Base-by-base conservation (phyloP, 177 flowering plant species). In the Telopea speciosissima region DNA sequence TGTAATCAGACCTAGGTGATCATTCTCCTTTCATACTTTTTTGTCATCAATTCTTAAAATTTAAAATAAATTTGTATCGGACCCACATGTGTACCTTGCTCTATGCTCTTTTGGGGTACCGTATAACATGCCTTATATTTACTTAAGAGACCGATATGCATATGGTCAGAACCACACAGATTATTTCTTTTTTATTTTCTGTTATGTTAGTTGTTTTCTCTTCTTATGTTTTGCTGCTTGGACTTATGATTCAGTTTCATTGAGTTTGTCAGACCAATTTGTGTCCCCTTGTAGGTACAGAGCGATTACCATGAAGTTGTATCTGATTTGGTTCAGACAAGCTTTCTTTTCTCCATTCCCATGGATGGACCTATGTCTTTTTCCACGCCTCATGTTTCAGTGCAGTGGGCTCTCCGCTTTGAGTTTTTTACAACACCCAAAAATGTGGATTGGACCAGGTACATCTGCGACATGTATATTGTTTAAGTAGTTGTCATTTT, bases 351-450 rank as follows among this genome's bases (percentile, higher is more conserved):
- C 70, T 91, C 97, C 59, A 84, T 95, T 78, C 99, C 97, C 24
- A 86, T 83, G 85, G 97, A 95, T 83, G 99, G 99, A 63, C 99
- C 99, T 5, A 92, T 92, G 99, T 86, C 93, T 16, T 95, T 95
- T 79, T 84, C 97, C 59, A 95, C 99, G 49, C 90, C 87, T 14
- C 88, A 78, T 74, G 87, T 91, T 77, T 86, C 97, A 16, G 91
- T 95, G 69, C 89, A 89, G 65, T 95, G 99, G 97, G 85, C 85
- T 70, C 90, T 95, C 59, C 88, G 97, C 19, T 95, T 95, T 82
- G 99, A 92, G 74, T 95, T 95, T 75, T 82, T 88, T 72, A 91
- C 94, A 72, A 92, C 96, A 62, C 97, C 97, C 23, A 89, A 84
- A 75, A 86, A 89, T 78, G 85, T 89, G 42, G 92, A 92, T 70